Evolutionary conservation across 148 eudicot genomes (phyloP), one percentile per base, ranked within the genome.

Genomic region (Vaccinium corymbosum): DNA sequence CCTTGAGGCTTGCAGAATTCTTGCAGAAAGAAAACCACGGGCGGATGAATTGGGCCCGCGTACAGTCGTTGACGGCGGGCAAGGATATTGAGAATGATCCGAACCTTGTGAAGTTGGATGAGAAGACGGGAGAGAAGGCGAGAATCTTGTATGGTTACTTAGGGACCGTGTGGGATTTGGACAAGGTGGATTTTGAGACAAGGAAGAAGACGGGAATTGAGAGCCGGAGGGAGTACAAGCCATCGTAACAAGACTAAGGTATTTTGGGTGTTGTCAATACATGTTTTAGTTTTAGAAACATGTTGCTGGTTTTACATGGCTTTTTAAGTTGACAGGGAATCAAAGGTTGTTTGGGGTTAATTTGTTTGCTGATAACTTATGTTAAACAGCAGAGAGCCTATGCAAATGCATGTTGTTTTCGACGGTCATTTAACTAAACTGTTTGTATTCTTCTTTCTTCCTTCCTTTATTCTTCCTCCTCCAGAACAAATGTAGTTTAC

Each of bases 131-230:
- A 82, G 98, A 94, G 76, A 94, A 87, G 85, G 90, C 74, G 79
- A 93, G 92, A 84, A 85, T 94, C 82, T 87, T 93, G 25, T 94
- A 92, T 77, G 99, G 98, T 22, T 92, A 97, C 88, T 87, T 97
- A 16, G 94, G 90, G 50, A 94, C 93, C 19, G 94, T 86, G 32
- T 86, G 81, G 64, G 99, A 97, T 85, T 79, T 97, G 11, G 99
- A 97, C 64, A 93, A 90, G 88, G 57, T 94, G 80, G 97, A 94
- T 87, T 87, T 50, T 80, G 99, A 97, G 2, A 90, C 92, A 1
- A 91, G 88, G 89, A 97, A 92, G 90, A 97, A 94, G 91, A 88
- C 85, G 48, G 85, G 72, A 38, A 85, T 97, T 27, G 94, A 90
- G 84, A 93, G 98, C 93, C 87, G 86, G 82, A 85, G 87, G 80